A percentile compares a stretch with the other conserved stretches of the same genome.
phyloP scores from a whole-genome alignment of 2,329 filamentous ascomycete species.

The Sclerotinia glacialis region DNA sequence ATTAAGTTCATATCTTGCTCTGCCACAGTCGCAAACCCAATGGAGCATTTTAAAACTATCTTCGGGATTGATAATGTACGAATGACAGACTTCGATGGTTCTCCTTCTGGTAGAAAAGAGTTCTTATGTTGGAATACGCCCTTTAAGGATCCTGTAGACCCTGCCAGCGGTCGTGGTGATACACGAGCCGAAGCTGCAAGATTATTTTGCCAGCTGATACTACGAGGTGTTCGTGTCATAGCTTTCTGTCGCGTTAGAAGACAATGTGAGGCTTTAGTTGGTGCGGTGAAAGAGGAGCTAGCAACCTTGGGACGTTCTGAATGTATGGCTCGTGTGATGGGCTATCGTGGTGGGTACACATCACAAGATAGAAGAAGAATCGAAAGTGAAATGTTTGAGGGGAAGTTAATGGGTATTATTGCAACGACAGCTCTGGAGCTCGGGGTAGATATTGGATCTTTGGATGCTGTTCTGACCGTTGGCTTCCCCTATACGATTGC shows the following conservation, averaged over 20 bases:
- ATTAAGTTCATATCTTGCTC: conserved; percentile 95
- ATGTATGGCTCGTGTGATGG: conserved; percentile 80
- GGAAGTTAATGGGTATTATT: conserved; percentile 87
- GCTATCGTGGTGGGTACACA: conserved; percentile 92
- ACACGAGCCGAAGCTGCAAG: conserved; percentile 82
- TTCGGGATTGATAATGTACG: conserved; percentile 82
- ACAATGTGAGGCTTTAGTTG: conserved; percentile 81
- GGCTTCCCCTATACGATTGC: conserved; percentile 96
- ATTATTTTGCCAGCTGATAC: conserved; percentile 83
- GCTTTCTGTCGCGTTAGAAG: conserved; percentile 87
- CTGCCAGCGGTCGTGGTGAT: conserved; percentile 80
- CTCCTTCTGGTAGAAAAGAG: conserved; percentile 87
- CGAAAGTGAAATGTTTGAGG: conserved; percentile 95
- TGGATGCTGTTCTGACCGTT: conserved; percentile 91
- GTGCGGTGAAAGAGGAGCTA: conserved; percentile 76
- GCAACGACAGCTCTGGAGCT: conserved; percentile 91
- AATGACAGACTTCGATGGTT: conserved; percentile 87
- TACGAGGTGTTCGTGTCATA: conserved; percentile 87
- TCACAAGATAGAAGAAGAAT: conserved; percentile 84
- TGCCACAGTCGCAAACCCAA: conserved; percentile 89
- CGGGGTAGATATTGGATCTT: conserved; percentile 88
- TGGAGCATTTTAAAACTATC: conserved; percentile 89
- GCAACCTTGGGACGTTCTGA: conserved; percentile 69
- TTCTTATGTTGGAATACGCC: conserved; percentile 98
- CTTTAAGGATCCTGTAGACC: conserved; percentile 83